Base-by-base conservation (phyloP, 805 yeast species). In the Danielozyma ontarioensis region DNA sequence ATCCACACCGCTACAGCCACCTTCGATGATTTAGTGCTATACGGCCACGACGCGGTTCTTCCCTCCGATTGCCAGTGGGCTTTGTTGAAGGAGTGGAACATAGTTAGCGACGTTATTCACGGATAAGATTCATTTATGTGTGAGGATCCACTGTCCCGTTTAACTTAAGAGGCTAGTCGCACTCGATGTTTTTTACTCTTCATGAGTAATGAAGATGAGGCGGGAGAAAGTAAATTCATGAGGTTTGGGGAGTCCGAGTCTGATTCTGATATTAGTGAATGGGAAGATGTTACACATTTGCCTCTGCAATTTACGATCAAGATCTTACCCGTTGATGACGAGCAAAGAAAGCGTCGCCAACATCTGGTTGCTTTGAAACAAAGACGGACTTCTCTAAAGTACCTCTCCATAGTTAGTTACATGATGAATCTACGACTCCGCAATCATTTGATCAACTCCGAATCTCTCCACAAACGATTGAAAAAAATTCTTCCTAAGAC, bases 1-100 rank as follows among this genome's bases (percentile, higher is more conserved):
- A 51, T 39, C 4, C 33, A 41, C 27, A 29, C 33, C 4, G 40
- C 49, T 2, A 34, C 44, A 7, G 65, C 58, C 1, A 42, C 44
- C 27, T 53, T 61, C 34, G 33, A 50, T 13, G 34, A 41, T 2
- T 33, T 61, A 12, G 41, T 35, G n/a, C 31, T 43, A 2, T 45
- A 34, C 28, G 68, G 67, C 6, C 68, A 62, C 31, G 68, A 62
- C 33, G 32, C 49, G 3, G 38, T 40, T 4, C 42, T 44, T 2
- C 44, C 42, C 3, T 42, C 33, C 32, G 33, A 40, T 14, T 50
- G 46, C 30, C 58, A 53, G 32, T 59, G 60, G 56, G 30, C 32
- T 7, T 33, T 51, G 27, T 36, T 61, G 11, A 37, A 44, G 6
- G 67, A 62, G 39, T 61, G 61, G 62, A 33, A 40, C 7, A 45